Evolutionary conservation across 768 basidiomycete genomes (phyloP).

Genomic region (Xanthoconium stramineum): DNA sequence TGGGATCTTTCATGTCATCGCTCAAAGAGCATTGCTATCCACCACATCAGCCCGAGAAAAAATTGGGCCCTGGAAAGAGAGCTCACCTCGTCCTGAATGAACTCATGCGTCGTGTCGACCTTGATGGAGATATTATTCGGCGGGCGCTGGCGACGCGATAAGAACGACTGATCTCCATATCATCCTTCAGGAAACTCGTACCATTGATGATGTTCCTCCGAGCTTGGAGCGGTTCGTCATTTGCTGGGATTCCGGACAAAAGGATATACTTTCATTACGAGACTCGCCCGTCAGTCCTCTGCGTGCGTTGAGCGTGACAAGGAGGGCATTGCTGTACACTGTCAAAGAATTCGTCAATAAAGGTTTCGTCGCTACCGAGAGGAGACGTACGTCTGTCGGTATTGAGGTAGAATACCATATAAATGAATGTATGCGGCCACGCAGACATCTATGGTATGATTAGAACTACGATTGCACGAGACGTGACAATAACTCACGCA

Average conservation of each 20-base stretch:
- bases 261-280: slow-evolving; percentile 3
- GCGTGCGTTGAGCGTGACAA: slow-evolving; percentile 38
- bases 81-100: neutral
- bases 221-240: neutral
- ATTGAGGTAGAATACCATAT: slow-evolving; percentile 59
- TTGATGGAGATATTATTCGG: slow-evolving; percentile 31
- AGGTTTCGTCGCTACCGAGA: neutral
- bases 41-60: neutral
- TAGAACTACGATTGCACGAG: neutral
- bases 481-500: slow-evolving; percentile 31
- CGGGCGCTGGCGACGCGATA: slow-evolving; percentile 4
- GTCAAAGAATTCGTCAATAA: neutral
- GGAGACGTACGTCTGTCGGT: slow-evolving; percentile 51
- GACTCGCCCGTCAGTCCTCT: slow-evolving; percentile 38
- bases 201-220: slow-evolving; percentile 4
- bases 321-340: slow-evolving; percentile 56
- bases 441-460: slow-evolving; percentile 40
- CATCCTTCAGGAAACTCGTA: neutral
- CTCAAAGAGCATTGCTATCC: neutral
- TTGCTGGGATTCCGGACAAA: slow-evolving; percentile 6
- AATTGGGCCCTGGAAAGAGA: too few relatives aligned
- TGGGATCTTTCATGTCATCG: too few relatives aligned
- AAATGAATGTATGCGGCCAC: slow-evolving; percentile 49
- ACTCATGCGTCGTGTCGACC: neutral
- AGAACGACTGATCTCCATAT: neutral